phyloP scores from a whole-genome alignment of 2,329 filamentous ascomycete species.

The Aaosphaeria pasadenensis region DNA sequence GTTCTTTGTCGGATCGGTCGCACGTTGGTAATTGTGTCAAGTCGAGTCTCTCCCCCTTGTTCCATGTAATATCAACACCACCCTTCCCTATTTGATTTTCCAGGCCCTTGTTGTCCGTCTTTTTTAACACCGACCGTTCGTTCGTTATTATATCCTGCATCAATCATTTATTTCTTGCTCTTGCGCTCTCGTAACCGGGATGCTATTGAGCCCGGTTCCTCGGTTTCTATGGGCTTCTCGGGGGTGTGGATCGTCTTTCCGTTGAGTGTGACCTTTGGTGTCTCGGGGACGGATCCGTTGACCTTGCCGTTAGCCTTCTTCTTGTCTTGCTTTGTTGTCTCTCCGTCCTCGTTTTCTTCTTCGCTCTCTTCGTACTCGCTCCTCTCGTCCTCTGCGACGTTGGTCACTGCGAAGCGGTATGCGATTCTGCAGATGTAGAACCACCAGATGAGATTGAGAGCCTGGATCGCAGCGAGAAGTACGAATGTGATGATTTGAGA shows the following conservation, averaged over 20 bases:
- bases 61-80: no score
- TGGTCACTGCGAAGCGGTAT: constrained; percentile 64
- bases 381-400: constrained; percentile 65
- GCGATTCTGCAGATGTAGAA: constrained; percentile 74
- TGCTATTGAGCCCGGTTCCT: constrained; percentile 6
- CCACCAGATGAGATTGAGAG: constrained; percentile 79
- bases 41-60: no score
- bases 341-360: constrained; percentile 42
- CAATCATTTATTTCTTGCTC: not conserved
- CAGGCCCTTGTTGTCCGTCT: no score
- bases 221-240: not conserved
- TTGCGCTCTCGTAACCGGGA: not conserved
- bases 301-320: constrained; percentile 8
- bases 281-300: constrained; percentile 7
- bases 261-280: constrained; percentile 24
- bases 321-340: constrained; percentile 8
- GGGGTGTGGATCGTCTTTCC: constrained; percentile 15
- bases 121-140: no score
- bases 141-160: no score
- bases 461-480: constrained; percentile 66
- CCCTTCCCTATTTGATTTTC: no score
- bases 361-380: constrained; percentile 59
- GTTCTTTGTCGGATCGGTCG: no score
- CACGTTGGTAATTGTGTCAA: no score
- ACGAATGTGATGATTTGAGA: constrained; percentile 64